Conservation (phyloP, 352 stramenopile species). For the Phytophthora nicotianae region DNA sequence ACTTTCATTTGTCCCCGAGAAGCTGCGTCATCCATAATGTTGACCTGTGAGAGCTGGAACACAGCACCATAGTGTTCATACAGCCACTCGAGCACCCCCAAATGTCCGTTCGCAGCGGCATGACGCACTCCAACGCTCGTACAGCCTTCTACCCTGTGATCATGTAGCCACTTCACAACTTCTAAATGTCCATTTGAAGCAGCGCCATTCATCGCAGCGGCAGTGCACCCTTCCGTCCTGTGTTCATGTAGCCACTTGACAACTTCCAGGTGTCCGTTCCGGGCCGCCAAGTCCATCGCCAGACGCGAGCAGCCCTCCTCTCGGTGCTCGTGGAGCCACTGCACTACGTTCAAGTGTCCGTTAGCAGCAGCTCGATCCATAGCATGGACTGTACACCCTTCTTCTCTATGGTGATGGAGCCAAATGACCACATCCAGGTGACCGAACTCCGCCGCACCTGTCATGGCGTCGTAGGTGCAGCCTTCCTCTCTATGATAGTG, state of each 20-base stretch:
- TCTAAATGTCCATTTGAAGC: neutral
- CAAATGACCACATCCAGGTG: constrained; percentile 36
- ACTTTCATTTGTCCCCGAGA: constrained; percentile 39
- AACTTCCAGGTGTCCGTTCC: neutral
- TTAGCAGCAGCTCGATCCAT: constrained; percentile 47
- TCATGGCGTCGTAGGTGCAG: neutral
- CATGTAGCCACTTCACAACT: neutral
- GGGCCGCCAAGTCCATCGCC: neutral
- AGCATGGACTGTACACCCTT: constrained; percentile 41
- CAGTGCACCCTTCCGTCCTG: neutral
- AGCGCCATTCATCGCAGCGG: neutral
- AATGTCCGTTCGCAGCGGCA: constrained; percentile 48
- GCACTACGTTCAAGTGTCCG: constrained; percentile 42
- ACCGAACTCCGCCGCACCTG: neutral
- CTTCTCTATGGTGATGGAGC: constrained; percentile 40
- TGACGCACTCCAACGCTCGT: constrained; percentile 36
- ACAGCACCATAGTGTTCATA: constrained; percentile 34
- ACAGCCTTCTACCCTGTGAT: constrained; percentile 27
- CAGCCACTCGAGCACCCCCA: constrained; percentile 51
- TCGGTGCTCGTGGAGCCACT: constrained; percentile 44
- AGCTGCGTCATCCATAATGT: constrained; percentile 47
- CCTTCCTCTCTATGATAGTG: neutral
- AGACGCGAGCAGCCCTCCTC: neutral
- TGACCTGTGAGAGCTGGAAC: constrained; percentile 29
- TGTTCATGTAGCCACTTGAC: neutral